Percentiles rank a stretch among this genome's conserved stretches.
Evolutionary conservation across 1,284 basidiomycete genomes (phyloP).

Genomic region (Heterobasidion annosum): DNA sequence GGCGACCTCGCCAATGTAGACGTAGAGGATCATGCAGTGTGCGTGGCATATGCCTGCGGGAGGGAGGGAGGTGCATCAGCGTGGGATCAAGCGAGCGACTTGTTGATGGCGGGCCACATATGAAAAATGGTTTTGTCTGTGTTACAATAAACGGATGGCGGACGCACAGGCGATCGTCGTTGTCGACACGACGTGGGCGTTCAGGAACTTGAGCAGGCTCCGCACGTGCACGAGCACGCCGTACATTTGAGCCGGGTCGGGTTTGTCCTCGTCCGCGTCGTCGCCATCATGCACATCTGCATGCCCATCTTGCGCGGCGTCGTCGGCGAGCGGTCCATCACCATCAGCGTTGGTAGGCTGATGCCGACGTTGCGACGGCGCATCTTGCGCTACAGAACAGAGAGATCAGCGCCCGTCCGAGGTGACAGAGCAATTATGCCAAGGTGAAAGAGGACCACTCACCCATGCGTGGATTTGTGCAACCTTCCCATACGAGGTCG

Average conservation of each 20-base stretch:
- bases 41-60: constrained; percentile 71
- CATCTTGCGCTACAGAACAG: constrained; percentile 2
- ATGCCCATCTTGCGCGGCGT: neutral
- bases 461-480: constrained; percentile 64
- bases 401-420: neutral
- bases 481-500: constrained; percentile 76
- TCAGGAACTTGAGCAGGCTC: constrained; percentile 79
- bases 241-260: constrained; percentile 47
- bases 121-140: neutral
- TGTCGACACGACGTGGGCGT: constrained; percentile 76
- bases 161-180: constrained; percentile 76
- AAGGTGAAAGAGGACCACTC: constrained; percentile 14
- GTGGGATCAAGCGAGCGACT: neutral
- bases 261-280: constrained; percentile 24
- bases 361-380: constrained; percentile 10
- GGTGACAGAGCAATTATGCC: neutral
- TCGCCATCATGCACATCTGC: constrained; percentile 22
- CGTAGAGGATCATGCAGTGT: constrained; percentile 83
- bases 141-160: neutral
- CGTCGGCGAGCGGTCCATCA: neutral
- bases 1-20: constrained; percentile 79
- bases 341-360: too few species aligned
- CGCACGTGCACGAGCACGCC: constrained; percentile 64
- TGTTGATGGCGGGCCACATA: neutral
- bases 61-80: neutral